Percentiles rank a stretch among this genome's conserved stretches.
Evolutionary conservation across 208 protist species (phyloP).

Genomic region (Acanthamoeba royreba): DNA sequence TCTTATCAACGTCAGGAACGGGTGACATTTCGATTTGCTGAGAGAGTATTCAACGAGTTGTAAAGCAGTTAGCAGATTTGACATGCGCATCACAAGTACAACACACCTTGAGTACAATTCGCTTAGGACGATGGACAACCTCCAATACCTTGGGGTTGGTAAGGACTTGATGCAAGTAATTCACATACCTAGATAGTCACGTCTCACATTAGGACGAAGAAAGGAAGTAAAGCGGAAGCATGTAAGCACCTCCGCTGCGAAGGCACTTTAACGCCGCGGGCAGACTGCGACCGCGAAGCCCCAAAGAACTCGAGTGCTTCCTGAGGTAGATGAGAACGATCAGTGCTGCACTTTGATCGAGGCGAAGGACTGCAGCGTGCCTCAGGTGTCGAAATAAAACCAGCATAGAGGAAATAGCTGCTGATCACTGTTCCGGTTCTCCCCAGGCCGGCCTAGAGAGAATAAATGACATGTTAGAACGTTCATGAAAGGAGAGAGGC

Average conservation of each 20-base stretch:
- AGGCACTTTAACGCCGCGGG: not conserved
- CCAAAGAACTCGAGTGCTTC: conserved; percentile 15
- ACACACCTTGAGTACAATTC: not conserved
- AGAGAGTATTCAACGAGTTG: not conserved
- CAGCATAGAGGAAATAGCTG: conserved; percentile 36
- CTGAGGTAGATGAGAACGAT: not conserved
- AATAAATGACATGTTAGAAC: not conserved
- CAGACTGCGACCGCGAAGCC: not conserved
- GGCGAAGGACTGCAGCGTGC: not conserved
- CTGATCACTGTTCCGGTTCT: conserved; percentile 30
- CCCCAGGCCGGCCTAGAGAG: not conserved
- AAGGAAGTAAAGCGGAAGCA: not conserved
- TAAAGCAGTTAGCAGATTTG: not conserved
- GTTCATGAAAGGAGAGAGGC: not conserved
- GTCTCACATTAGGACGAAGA: not conserved
- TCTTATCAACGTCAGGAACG: not conserved
- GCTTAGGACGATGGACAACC: not conserved
- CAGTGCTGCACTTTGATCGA: not conserved
- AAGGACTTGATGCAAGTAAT: conserved; percentile 6
- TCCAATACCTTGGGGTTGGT: not conserved
- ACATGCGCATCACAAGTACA: too few relatives aligned
- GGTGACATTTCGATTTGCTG: conserved; percentile 20
- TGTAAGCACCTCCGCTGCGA: conserved; percentile 7
- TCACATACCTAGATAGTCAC: not conserved
- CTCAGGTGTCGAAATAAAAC: not conserved